Evolutionary conservation across 225 moss, liverwort and hornwort genomes (phyloP).

Genomic region (Pleurozium schreberi): DNA sequence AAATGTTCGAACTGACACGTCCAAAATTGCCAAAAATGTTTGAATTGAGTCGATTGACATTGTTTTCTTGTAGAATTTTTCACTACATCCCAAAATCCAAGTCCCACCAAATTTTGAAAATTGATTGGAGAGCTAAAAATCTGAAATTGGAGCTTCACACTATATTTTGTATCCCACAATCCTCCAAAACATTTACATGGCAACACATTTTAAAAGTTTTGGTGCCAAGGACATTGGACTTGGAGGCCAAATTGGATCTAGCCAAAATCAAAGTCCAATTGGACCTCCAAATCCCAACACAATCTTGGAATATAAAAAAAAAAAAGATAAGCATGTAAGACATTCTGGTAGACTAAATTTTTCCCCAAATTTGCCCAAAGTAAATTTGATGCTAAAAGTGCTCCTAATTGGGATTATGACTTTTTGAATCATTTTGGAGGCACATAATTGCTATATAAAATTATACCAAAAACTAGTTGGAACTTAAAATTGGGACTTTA

Average conservation of each 20-base stretch:
- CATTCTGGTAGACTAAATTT: accelerated
- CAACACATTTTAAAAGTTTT: background rate
- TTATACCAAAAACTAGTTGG: background rate
- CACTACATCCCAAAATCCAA: accelerated
- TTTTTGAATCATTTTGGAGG: background rate
- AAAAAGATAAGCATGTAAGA: background rate
- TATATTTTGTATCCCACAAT: background rate
- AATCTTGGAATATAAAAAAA: background rate
- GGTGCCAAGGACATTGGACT: accelerated
- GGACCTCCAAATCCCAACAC: accelerated
- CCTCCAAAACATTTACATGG: background rate
- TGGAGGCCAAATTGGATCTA: accelerated
- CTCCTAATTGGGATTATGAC: accelerated
- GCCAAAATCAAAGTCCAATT: background rate
- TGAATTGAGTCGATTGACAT: too few relatives aligned
- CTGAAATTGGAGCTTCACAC: background rate
- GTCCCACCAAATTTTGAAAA: background rate
- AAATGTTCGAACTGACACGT: too few relatives aligned
- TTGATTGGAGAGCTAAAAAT: background rate
- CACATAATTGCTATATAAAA: background rate
- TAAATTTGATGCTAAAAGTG: background rate
- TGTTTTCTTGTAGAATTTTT: too few relatives aligned
- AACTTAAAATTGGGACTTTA: accelerated
- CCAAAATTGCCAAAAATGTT: too few relatives aligned
- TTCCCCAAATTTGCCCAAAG: background rate